These are phyloP conservation scores for Cladosporium cucumerinum DNA, from an alignment of 2,329 filamentous ascomycete genomes.

Conservation along the genomic window DNA sequence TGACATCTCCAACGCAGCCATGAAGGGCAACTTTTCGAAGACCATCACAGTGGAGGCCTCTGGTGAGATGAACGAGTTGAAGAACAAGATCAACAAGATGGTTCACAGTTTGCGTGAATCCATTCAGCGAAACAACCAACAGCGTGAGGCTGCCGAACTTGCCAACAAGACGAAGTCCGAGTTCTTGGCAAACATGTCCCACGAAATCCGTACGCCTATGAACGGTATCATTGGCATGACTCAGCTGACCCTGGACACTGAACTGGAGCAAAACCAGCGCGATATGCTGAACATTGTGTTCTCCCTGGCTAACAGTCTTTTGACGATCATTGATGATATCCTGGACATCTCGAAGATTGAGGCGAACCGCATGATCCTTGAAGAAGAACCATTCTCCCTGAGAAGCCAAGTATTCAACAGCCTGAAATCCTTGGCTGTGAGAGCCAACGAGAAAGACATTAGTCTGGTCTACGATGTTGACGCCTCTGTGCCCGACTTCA, in stretches of 20 bases:
- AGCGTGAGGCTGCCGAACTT: constrained; percentile 90
- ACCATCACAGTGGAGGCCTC: constrained; percentile 95
- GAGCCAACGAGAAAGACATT: constrained; percentile 92
- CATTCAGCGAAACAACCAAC: constrained; percentile 94
- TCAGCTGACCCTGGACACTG: constrained; percentile 87
- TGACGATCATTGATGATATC: constrained; percentile 91
- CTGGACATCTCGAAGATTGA: constrained; percentile 75
- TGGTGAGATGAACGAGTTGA: constrained; percentile 98
- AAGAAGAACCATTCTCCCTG: constrained; percentile 93
- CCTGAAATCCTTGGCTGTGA: constrained; percentile 92
- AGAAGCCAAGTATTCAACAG: constrained; percentile 96
- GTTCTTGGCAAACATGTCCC: constrained; percentile 97
- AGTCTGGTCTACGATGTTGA: constrained; percentile 93
- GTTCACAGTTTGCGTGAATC: constrained; percentile 91
- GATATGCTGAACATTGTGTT: constrained; percentile 99
- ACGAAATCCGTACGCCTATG: constrained; percentile 96
- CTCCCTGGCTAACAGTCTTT: constrained; percentile 88
- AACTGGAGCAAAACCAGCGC: constrained; percentile 89
- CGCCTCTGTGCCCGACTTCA: constrained; percentile 88
- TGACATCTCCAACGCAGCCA: constrained; percentile 96
- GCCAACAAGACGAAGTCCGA: constrained; percentile 98
- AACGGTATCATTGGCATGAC: constrained; percentile 99
- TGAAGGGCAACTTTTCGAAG: constrained; percentile 95
- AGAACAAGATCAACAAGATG: constrained; percentile 99
- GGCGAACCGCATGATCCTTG: constrained; percentile 95